These are phyloP conservation scores for Cercospora janseana DNA, from an alignment of 2,329 filamentous ascomycete genomes.

Conservation along the genomic window DNA sequence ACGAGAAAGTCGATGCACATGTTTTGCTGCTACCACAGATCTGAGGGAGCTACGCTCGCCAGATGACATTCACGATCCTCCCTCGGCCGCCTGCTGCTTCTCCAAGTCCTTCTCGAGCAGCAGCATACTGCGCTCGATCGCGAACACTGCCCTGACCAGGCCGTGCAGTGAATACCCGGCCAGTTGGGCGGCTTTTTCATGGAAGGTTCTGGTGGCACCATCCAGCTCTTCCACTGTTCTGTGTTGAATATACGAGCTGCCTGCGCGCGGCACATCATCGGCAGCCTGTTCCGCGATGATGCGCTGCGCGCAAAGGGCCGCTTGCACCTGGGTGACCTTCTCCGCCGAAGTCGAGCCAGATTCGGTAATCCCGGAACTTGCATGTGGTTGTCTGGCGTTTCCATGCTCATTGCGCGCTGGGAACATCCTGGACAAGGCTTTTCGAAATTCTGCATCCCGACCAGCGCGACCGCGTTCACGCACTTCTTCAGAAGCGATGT, in stretches of 20 bases:
- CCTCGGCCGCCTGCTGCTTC: constrained; percentile 15
- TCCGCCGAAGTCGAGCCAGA: constrained; percentile 26
- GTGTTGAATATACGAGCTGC: constrained; percentile 52
- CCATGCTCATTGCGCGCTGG: constrained; percentile 30
- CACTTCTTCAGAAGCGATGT: constrained; percentile 54
- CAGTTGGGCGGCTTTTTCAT: constrained; percentile 51
- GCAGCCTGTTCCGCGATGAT: constrained; percentile 40
- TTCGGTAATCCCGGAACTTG: constrained; percentile 18
- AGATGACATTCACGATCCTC: constrained; percentile 17
- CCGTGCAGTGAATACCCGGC: constrained; percentile 52
- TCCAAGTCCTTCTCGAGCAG: constrained; percentile 37
- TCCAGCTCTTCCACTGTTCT: constrained; percentile 48
- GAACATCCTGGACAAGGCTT: constrained; percentile 45
- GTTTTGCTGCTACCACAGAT: constrained; percentile 14
- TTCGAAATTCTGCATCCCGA: constrained; percentile 42
- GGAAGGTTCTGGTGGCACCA: constrained; percentile 48
- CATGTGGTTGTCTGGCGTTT: constrained; percentile 8
- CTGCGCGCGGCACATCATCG: constrained; percentile 45
- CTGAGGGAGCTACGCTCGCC: constrained; percentile 6
- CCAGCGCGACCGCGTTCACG: constrained; percentile 36
- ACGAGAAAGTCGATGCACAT: background rate
- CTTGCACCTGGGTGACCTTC: constrained; percentile 46
- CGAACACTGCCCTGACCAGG: constrained; percentile 51
- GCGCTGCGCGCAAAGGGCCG: constrained; percentile 41
- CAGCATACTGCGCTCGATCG: constrained; percentile 49